Evolutionary conservation across 2,329 filamentous ascomycete species (phyloP), one percentile per base, ranked within the genome.

Genomic region (Penicillium sp.): DNA sequence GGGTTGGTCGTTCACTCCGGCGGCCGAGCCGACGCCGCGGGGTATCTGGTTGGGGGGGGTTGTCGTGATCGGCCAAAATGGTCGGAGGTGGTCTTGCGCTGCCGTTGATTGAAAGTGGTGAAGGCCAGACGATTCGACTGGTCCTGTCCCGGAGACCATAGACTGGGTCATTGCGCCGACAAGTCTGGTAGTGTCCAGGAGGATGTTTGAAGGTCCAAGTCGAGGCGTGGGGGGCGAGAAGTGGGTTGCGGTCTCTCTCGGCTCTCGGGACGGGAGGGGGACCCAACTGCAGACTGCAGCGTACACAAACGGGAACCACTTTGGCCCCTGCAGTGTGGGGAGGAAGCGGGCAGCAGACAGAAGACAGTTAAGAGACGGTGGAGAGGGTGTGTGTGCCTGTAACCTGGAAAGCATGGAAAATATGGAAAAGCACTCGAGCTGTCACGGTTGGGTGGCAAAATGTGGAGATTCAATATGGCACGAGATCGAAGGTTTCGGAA

Each of bases 61-160:
- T 29, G 11, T 41, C 33, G 33, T 27, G 25, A 45, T 25, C 9
- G 44, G 46, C 13, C 34, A 38, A 29, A 57, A 57, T 3, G 54
- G 54, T 13, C 50, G 54, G 12, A 57, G 44, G 39, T 57, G 54
- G n/a, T 55, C 47, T 18, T 46, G 46, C 4, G 48, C 51, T 9
- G 46, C 42, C 12, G 50, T 39, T 25, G 42, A 25, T n/a, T 39
- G 18, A 18, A 18, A 39, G 44, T 43, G 45, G 32, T 44, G 27
- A 28, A 49, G 41, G 13, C 12, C 34, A 12, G 32, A 13, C 2
- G 43, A 43, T 45, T 49, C 52, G 33, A 12, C 26, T 9, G 45
- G 37, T 34, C n/a, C 25, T 29, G 39, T 25, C 33, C 24, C 45
- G 11, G 44, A 28, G 13, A 36, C 46, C 18, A 39, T 28, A 7